These are phyloP conservation scores for Lachancea dasiensis DNA, from an alignment of 805 yeast species.

Conservation along the genomic window DNA sequence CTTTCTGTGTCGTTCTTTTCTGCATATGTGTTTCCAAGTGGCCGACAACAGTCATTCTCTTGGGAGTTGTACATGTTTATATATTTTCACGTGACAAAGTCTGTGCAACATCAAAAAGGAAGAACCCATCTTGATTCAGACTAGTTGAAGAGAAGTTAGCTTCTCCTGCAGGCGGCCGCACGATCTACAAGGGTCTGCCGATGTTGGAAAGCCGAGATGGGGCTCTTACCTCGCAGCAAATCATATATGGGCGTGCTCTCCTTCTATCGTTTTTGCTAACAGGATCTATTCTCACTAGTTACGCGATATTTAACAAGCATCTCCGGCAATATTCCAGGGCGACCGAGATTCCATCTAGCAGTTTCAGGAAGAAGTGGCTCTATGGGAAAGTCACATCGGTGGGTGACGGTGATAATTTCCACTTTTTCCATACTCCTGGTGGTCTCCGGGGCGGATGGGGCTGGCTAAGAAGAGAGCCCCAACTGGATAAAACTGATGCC, in stretches of 20 bases:
- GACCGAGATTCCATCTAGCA: slow-evolving; percentile 42
- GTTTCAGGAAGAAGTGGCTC: slow-evolving; percentile 41
- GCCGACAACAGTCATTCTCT: too few relatives aligned
- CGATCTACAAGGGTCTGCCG: slow-evolving; percentile 1
- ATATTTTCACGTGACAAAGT: too few relatives aligned
- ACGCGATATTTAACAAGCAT: slow-evolving; percentile 39
- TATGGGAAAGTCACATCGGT: slow-evolving; percentile 81
- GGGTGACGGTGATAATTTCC: slow-evolving; percentile 94
- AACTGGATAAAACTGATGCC: slow-evolving; percentile 25
- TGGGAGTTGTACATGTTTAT: too few relatives aligned
- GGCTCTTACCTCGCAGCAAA: slow-evolving; percentile 5
- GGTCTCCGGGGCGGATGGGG: slow-evolving; percentile 90
- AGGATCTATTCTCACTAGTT: slow-evolving; percentile 38
- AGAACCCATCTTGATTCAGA: not conserved
- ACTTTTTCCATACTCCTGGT: slow-evolving; percentile 90
- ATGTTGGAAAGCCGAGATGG: slow-evolving; percentile 10
- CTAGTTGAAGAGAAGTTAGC: not conserved
- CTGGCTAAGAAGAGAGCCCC: slow-evolving; percentile 70
- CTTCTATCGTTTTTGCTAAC: slow-evolving; percentile 32
- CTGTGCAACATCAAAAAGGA: too few relatives aligned
- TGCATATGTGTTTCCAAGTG: too few relatives aligned
- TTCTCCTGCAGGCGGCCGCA: not conserved
- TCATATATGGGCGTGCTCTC: slow-evolving; percentile 20
- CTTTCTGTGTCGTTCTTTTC: too few relatives aligned
- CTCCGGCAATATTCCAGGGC: slow-evolving; percentile 48